These are phyloP conservation scores for Neonectria faginata DNA, from an alignment of 2,329 filamentous ascomycete genomes.

Conservation along the genomic window DNA sequence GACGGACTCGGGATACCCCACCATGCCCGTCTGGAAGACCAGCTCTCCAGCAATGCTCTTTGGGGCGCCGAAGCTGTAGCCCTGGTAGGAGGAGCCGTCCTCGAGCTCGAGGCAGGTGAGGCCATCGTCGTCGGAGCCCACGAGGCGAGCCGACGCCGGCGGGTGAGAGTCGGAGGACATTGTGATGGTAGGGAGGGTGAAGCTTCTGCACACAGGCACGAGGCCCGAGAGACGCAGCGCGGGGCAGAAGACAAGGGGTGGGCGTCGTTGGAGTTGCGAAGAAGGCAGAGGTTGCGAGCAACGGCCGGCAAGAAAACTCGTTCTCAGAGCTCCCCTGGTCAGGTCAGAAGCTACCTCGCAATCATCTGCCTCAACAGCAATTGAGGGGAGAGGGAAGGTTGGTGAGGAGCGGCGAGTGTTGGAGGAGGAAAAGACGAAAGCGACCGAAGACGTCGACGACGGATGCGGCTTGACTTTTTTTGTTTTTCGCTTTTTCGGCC, in stretches of 20 bases:
- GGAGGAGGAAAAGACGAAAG: constrained; percentile 36
- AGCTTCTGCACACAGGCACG: constrained; percentile 31
- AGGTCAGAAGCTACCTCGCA: constrained; percentile 54
- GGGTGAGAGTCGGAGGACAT: constrained; percentile 55
- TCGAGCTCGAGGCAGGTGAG: constrained; percentile 90
- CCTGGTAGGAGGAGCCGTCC: constrained; percentile 91
- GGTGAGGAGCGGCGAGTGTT: constrained; percentile 38
- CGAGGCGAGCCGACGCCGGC: constrained; percentile 72
- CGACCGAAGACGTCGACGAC: constrained; percentile 36
- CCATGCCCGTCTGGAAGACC: constrained; percentile 99
- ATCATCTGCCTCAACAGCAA: constrained; percentile 51
- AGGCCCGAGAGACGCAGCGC: constrained; percentile 37
- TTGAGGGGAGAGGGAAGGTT: constrained; percentile 34
- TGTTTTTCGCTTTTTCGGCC: constrained; percentile 36
- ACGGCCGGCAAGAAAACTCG: constrained; percentile 53
- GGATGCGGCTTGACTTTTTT: constrained; percentile 47
- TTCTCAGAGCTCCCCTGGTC: constrained; percentile 53
- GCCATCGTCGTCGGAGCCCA: constrained; percentile 65
- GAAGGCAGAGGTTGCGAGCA: constrained; percentile 48
- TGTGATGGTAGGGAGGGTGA: constrained; percentile 32
- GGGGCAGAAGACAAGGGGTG: constrained; percentile 47
- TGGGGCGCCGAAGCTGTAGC: constrained; percentile 94
- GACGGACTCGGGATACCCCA: constrained; percentile 95
- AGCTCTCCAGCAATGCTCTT: constrained; percentile 96
- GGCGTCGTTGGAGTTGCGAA: constrained; percentile 29